Evolutionary conservation across 1,284 basidiomycete genomes (phyloP), one percentile per base, ranked within the genome.

Genomic region (Gomphus sp.): DNA sequence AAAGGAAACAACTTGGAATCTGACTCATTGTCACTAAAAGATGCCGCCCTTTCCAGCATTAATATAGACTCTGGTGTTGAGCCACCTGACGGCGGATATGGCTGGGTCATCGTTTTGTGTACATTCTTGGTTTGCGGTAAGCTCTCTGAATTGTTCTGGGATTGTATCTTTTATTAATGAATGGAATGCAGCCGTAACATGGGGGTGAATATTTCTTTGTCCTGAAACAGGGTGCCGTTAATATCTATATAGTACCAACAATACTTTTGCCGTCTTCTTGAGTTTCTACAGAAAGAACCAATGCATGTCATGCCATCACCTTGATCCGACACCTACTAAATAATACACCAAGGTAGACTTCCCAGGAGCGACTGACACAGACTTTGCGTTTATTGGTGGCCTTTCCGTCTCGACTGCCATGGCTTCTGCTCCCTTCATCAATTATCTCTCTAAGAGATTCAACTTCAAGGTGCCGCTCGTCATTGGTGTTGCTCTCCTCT

Each of bases 181-280:
- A 18, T 28, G 28, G 43, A 25, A 14, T 33, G 2, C 36, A 58
- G 45, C 56, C 14, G 60, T 60, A 7, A 66, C 65, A 8, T 61
- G 63, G 72, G 73, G 59, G 59, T 56, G 54, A 6, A 43, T 9
- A 43, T 2, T 36, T 4, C 6, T 10, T 37, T 7, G 6, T 12
- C 2, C 11, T 12, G 2, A 36, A 2, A 52, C n/a, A 52, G n/a
- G 12, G 9, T n/a, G 28, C 12, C 7, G 1, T 36, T 16, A 16
- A 11, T 33, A 48, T n/a, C 9, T 36, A 16, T 41, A 52, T 34
- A 60, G 73, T 22, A 66, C 71, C 62, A 74, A 74, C 60, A 72
- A 72, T 4, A 72, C 72, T 3, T 75, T 74, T 51, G 73, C 72
- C 22, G 71, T 75, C n/a, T 75, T 70, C 64, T 68, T 72, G n/a